These are phyloP conservation scores for Phytophthora ramorum DNA, from an alignment of 352 stramenopile genomes.

Conservation along the genomic window DNA sequence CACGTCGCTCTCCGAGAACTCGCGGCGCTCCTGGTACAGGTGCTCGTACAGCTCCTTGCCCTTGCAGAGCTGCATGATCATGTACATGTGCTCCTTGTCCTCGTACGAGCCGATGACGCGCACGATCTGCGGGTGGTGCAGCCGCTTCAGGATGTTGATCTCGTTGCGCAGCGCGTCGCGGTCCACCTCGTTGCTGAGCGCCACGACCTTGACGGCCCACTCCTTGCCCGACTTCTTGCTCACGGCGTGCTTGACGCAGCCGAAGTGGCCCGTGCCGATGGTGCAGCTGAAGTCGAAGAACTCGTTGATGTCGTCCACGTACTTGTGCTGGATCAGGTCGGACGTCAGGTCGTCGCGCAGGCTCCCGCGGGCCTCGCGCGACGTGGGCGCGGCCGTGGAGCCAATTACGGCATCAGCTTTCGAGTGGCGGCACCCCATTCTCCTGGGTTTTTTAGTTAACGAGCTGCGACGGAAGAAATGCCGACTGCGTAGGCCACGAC, in stretches of 20 bases:
- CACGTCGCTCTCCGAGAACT: constrained; percentile 75
- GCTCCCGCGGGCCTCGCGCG: constrained; percentile 29
- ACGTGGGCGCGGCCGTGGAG: constrained; percentile 31
- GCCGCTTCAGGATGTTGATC: constrained; percentile 77
- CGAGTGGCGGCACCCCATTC: constrained; percentile 71
- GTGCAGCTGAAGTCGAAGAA: constrained; percentile 69
- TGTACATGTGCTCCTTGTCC: constrained; percentile 85
- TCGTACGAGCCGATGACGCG: constrained; percentile 82
- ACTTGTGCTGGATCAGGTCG: constrained; percentile 81
- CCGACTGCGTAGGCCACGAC: constrained; percentile 11
- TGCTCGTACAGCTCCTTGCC: constrained; percentile 84
- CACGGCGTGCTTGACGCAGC: constrained; percentile 68
- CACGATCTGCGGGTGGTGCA: constrained; percentile 86
- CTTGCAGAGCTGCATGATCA: constrained; percentile 89
- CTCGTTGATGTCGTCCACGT: constrained; percentile 69
- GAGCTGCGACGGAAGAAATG: constrained; percentile 6
- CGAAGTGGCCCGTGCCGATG: constrained; percentile 78
- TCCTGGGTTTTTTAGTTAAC: not conserved
- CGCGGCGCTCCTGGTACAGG: constrained; percentile 69
- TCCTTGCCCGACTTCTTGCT: constrained; percentile 72
- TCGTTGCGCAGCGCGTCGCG: constrained; percentile 80
- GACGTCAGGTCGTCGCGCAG: constrained; percentile 77
- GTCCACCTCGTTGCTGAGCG: constrained; percentile 75
- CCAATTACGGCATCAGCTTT: constrained; percentile 55
- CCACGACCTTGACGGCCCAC: constrained; percentile 82